Percentiles rank a stretch among this genome's conserved stretches.
Conservation (phyloP, 2,329 filamentous ascomycete species). For the Claviceps paspali region DNA sequence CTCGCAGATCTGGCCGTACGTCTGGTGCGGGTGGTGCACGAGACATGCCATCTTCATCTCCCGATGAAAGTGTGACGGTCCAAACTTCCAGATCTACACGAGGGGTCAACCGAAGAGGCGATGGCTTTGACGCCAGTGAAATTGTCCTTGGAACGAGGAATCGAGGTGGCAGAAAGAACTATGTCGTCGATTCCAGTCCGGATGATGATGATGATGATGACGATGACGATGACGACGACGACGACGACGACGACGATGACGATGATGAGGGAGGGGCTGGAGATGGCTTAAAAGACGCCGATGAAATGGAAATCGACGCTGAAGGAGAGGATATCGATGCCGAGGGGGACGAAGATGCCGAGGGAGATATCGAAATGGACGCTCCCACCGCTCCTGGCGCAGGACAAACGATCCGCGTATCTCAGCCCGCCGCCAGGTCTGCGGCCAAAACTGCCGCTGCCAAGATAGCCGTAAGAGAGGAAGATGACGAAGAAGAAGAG, state of each 20-base stretch:
- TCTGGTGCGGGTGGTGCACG: slow-evolving; percentile 27
- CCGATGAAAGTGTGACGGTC: slow-evolving; percentile 33
- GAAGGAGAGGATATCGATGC: slow-evolving; percentile 26
- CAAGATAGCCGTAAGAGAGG: slow-evolving; percentile 23
- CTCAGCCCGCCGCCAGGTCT: slow-evolving; percentile 24
- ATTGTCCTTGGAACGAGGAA: slow-evolving; percentile 36
- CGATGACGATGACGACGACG: slow-evolving; percentile 25
- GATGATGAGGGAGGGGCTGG: slow-evolving; percentile 24
- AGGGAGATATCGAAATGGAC: slow-evolving; percentile 32
- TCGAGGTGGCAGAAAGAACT: slow-evolving; percentile 41
- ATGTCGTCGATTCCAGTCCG: slow-evolving; percentile 40
- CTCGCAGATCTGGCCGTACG: slow-evolving; percentile 34
- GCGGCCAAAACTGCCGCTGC: slow-evolving; percentile 17
- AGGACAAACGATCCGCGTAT: slow-evolving; percentile 30
- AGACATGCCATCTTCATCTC: slow-evolving; percentile 31
- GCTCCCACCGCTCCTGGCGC: slow-evolving; percentile 16
- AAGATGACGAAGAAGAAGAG: slow-evolving; percentile 33
- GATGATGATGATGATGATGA: slow-evolving; percentile 29
- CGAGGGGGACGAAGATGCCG: slow-evolving; percentile 17
- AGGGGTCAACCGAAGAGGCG: slow-evolving; percentile 20
- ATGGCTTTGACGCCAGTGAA: slow-evolving; percentile 28
- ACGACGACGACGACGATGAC: slow-evolving; percentile 22
- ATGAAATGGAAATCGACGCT: slow-evolving; percentile 22
- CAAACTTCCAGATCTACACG: slow-evolving; percentile 36
- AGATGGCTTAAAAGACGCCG: slow-evolving; percentile 22